Evolutionary conservation across 176 grass and related monocot species (phyloP), one percentile per base, ranked within the genome.

Genomic region (Poa pratensis): DNA sequence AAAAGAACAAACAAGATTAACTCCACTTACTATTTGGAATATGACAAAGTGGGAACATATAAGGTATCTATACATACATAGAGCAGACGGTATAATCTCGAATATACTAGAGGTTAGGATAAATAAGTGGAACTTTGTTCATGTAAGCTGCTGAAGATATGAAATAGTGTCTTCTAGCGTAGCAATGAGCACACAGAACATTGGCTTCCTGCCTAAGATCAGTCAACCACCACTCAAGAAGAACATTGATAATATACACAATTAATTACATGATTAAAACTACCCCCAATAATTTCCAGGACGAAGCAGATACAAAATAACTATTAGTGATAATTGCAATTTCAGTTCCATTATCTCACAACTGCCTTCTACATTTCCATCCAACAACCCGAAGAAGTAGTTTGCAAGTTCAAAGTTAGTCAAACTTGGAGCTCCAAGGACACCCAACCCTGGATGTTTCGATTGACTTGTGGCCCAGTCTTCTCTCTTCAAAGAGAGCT

Each of bases 331-430:
- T 63, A 28, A 27, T 63, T 63, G 60, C 60, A 63, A 27, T 63
- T 28, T 63, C 24, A 26, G 23, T 27, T 63, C 27, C 60, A 27
- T 27, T 63, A 28, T 15, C 23, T 63, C 12, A 63, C 14, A 63
- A 63, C 22, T 26, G 11, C 24, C 22, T 61, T 23, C 23, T 63
- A 63, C 12, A 63, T 63, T 65, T 65, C 17, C 27, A 27, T 26
- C 11, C 60, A 63, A 27, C 57, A 63, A 28, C 5, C 12, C 23
- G 27, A 58, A 20, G 18, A 63, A 63, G 60, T 63, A 14, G 23
- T 63, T 63, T 63, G 60, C 60, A 63, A 23, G n/a, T 63, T 63
- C 24, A 60, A 23, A 60, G 57, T 63, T 27, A 63, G 57, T 59
- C 57, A 0, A 59, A 59, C n/a, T 24, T 59, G 57, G 57, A 59